Evolutionary conservation across 2,329 filamentous ascomycete species (phyloP).

Genomic region (Trichothecium sympodiale): DNA sequence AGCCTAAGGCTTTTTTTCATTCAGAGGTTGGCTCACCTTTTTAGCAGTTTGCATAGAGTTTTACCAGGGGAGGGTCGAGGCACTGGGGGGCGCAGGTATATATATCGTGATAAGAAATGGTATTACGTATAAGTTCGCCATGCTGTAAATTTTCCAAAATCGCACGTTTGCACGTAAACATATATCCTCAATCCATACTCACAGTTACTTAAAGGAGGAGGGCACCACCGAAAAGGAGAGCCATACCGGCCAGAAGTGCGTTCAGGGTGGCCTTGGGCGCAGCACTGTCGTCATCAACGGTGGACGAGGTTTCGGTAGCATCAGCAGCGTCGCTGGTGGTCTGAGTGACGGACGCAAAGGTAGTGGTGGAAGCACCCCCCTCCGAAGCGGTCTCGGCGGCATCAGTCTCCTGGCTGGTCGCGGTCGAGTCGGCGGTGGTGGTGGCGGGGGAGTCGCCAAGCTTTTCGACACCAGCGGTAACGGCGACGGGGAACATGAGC

Average conservation of each 20-base stretch:
- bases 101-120: neutral
- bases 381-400: conserved; percentile 4
- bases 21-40: too few relatives aligned
- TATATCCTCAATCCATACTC: too few relatives aligned
- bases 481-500: conserved; percentile 17
- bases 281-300: conserved; percentile 7
- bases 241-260: conserved; percentile 22
- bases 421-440: conserved; percentile 6
- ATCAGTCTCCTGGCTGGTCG: conserved; percentile 2
- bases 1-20: too few relatives aligned
- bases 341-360: conserved; percentile 1
- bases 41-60: too few relatives aligned
- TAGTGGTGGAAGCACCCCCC: conserved; percentile 3
- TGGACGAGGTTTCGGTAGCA: conserved; percentile 8
- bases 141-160: neutral
- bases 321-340: conserved; percentile 9
- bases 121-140: neutral
- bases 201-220: conserved; percentile 24
- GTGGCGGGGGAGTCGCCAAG: conserved; percentile 10
- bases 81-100: too few relatives aligned
- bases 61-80: too few relatives aligned
- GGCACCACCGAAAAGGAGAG: conserved; percentile 21
- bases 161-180: neutral
- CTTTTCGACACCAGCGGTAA: conserved; percentile 27
- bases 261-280: conserved; percentile 21